Evolutionary conservation across 2,329 filamentous ascomycete species (phyloP), one percentile per base, ranked within the genome.

Genomic region (Fusarium sambucinum): DNA sequence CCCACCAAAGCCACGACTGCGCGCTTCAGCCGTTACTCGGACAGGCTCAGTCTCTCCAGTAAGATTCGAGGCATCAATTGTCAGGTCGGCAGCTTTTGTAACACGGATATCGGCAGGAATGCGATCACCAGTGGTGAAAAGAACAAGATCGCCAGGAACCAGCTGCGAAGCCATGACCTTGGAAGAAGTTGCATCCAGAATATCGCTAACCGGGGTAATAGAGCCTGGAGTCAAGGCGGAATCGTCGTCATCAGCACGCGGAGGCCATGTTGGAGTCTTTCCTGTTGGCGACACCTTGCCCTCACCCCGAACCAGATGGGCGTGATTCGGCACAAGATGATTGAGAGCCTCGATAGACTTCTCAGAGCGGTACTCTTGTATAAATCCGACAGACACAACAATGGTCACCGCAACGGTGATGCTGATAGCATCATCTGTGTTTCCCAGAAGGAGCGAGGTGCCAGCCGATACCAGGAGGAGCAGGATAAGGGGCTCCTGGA

Each of bases 31-130:
- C 13, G 87, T 89, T 75, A 99, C 93, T 46, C 88, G 85, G 8
- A 98, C 93, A 6, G 96, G 94, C 73, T 98, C 94, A 64, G 97
- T 98, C 79, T 99, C 96, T 62, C 96, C 96, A 0, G 96, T 99
- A 60, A 99, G 81, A 76, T 99, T 99, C 14, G 96, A 98, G 73
- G 96, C 94, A 77, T 99, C 96, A 69, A 99, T 97, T 41, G 93
- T 93, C 52, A 99, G 83, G 77, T 98, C 94, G 11, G 92, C 89
- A 13, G 94, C 92, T 75, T 93, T 91, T 10, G 93, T 98, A 54
- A 99, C 97, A 44, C 96, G 91, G 72, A 99, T 92, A 76, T 99
- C 96, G 57, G 96, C 96, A 8, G 96, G 96, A 71, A 99, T 96
- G 53, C 96, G 92, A 80, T 99, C 96, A 62, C 96, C 96, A 0